These are phyloP conservation scores for Wickerhamiella allomyrinae DNA, from an alignment of 805 yeast genomes.

Conservation along the genomic window DNA sequence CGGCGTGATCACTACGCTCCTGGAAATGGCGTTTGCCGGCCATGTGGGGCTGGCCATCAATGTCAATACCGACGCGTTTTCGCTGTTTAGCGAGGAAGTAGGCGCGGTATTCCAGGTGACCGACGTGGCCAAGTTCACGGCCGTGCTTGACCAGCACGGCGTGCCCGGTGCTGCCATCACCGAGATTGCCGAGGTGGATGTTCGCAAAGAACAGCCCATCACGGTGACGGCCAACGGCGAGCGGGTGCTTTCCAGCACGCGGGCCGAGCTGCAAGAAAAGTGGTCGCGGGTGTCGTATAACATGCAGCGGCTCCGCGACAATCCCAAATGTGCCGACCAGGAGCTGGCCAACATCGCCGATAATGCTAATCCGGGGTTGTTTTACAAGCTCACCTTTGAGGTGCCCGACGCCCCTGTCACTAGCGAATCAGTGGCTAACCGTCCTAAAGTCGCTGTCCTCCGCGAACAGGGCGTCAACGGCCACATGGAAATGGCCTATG, in stretches of 20 bases:
- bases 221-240: constrained; percentile 34
- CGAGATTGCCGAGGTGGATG: constrained; percentile 49
- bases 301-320: constrained; percentile 84
- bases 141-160: constrained; percentile 43
- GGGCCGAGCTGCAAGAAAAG: constrained; percentile 60
- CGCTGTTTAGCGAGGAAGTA: constrained; percentile 80
- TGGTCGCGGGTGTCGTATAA: constrained; percentile 86
- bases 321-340: constrained; percentile 79
- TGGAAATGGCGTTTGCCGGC: constrained; percentile 96
- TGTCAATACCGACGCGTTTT: constrained; percentile 32
- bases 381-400: constrained; percentile 61
- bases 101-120: constrained; percentile 91
- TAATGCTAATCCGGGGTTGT: constrained; percentile 79
- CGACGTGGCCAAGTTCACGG: constrained; percentile 40
- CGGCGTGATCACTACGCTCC: constrained; percentile 70
- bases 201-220: constrained; percentile 36
- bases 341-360: constrained; percentile 65
- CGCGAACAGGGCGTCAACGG: constrained; percentile 99
- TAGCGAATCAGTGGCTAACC: constrained; percentile 22
- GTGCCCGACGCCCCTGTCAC: constrained; percentile 28
- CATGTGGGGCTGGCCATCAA: constrained; percentile 64
- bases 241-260: constrained; percentile 32
- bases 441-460: constrained; percentile 86
- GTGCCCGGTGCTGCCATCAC: constrained; percentile 40
- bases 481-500: constrained; percentile 97